Evolutionary conservation across 768 basidiomycete species (phyloP).

Genomic region (Boletus reticulatus): DNA sequence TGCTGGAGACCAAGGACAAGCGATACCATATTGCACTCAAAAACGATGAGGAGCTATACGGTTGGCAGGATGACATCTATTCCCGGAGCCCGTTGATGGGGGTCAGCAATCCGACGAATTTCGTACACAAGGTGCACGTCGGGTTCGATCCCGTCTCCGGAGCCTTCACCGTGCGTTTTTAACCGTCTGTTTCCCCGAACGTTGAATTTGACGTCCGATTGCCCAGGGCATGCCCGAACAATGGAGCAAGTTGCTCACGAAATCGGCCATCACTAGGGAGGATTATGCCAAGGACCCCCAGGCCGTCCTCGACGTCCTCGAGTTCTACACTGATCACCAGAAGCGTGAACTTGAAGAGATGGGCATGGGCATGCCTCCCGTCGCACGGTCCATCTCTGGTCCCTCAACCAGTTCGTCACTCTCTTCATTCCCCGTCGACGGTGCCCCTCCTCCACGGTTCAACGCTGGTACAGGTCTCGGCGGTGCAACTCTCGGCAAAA

Average conservation of each 20-base stretch:
- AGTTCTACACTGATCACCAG: conserved; percentile 98
- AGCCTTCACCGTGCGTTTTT: conserved; percentile 81
- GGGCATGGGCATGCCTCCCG: conserved; percentile 32
- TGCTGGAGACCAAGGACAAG: conserved; percentile 83
- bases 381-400: conserved; percentile 21
- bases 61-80: conserved; percentile 98
- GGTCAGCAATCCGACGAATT: conserved; percentile 92
- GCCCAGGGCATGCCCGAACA: conserved; percentile 91
- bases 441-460: conserved; percentile 70
- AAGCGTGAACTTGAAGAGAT: conserved; percentile 86
- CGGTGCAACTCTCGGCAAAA: conserved; percentile 53
- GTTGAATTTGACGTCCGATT: neutral
- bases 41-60: conserved; percentile 95
- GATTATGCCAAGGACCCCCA: conserved; percentile 97
- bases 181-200: neutral
- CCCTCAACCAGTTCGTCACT: conserved; percentile 30
- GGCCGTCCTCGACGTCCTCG: conserved; percentile 94
- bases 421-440: conserved; percentile 32
- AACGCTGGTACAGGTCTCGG: conserved; percentile 91
- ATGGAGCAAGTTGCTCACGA: conserved; percentile 96
- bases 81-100: conserved; percentile 89
- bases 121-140: conserved; percentile 98
- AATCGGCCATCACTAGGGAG: conserved; percentile 96
- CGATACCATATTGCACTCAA: conserved; percentile 81
- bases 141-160: conserved; percentile 94